Conservation (phyloP, 305 asterid species). For the Fraxinus platypoda region DNA sequence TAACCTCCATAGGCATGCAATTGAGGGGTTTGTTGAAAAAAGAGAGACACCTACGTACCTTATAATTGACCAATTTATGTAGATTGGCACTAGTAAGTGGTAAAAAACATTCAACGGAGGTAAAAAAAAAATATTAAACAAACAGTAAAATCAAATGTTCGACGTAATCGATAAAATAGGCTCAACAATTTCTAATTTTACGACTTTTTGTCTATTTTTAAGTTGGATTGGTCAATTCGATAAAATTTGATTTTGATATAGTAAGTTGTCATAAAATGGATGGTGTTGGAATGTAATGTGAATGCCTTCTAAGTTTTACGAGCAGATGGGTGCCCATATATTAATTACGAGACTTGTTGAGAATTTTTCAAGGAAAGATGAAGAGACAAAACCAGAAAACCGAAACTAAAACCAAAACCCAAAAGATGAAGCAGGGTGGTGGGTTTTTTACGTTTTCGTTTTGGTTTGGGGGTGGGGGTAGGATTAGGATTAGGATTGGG, state of each 20-base stretch:
- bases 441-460: no score
- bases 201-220: not conserved
- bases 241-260: not conserved
- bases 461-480: no score
- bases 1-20: not conserved
- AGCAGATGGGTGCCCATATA: slow-evolving; percentile 71
- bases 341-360: slow-evolving; percentile 17
- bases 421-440: not conserved
- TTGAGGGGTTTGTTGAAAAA: not conserved
- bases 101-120: no score
- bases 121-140: no score
- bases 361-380: not conserved
- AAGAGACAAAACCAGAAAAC: no score
- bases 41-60: not conserved
- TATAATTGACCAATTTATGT: not conserved
- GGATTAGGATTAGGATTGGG: no score
- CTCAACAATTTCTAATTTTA: not conserved
- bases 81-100: not conserved
- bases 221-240: not conserved
- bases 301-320: slow-evolving; percentile 62
- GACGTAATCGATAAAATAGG: not conserved
- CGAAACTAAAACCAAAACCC: no score
- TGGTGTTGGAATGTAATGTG: slow-evolving; percentile 77
- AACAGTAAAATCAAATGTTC: no score
- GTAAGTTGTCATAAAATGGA: slow-evolving; percentile 45